These are phyloP conservation scores for Candida peoriensis DNA, from an alignment of 805 yeast genomes.

Conservation along the genomic window DNA sequence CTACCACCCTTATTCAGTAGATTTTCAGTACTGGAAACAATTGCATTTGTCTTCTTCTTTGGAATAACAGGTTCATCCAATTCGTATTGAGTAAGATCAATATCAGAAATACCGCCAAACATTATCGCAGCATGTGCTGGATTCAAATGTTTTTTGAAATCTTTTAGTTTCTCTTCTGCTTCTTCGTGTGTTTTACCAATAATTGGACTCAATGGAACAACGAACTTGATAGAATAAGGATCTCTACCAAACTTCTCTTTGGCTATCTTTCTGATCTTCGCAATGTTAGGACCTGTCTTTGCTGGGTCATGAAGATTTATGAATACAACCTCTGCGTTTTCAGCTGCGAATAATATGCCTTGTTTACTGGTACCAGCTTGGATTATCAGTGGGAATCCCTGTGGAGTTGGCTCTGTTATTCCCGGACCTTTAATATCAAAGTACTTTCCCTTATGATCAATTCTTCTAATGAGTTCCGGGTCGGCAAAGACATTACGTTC, in stretches of 20 bases:
- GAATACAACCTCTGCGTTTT: conserved; percentile 38
- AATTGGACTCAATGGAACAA: conserved; percentile 33
- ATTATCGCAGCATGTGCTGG: conserved; percentile 32
- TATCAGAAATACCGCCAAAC: conserved; percentile 41
- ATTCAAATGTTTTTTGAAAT: conserved; percentile 31
- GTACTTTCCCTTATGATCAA: conserved; percentile 33
- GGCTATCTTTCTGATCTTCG: conserved; percentile 24
- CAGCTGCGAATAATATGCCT: conserved; percentile 37
- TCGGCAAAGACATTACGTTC: conserved; percentile 27
- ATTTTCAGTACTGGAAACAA: conserved; percentile 21
- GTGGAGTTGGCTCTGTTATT: conserved; percentile 38
- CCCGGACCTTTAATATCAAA: conserved; percentile 36
- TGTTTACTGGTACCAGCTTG: conserved; percentile 39
- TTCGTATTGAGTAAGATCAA: conserved; percentile 31
- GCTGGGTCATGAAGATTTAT: conserved; percentile 31
- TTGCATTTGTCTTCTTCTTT: conserved; percentile 27
- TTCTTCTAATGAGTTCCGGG: conserved; percentile 32
- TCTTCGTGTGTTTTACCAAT: conserved; percentile 37
- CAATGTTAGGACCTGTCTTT: conserved; percentile 26
- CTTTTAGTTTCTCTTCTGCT: conserved; percentile 24
- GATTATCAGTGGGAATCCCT: conserved; percentile 36
- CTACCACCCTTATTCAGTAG: not conserved
- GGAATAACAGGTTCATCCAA: conserved; percentile 31
- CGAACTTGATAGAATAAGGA: conserved; percentile 33
- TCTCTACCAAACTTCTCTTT: conserved; percentile 30